Evolutionary conservation across 495 filamentous ascomycete species (phyloP).

Genomic region (Trichoderma virens): DNA sequence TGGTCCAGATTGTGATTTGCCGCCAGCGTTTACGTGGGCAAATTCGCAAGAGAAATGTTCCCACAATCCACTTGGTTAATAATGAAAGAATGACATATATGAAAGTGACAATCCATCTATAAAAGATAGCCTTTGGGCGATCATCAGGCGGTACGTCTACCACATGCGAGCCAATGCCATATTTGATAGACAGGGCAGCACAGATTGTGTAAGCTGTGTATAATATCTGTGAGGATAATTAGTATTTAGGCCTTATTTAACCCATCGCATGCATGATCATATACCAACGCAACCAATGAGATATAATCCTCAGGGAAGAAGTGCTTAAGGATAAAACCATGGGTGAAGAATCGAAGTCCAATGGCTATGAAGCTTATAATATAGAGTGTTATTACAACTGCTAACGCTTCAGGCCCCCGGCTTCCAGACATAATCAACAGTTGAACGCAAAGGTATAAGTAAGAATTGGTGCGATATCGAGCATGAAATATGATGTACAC

Average conservation of each 20-base stretch:
- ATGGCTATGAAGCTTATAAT: neutral
- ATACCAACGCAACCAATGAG: neutral
- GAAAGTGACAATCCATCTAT: neutral
- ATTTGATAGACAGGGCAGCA: neutral
- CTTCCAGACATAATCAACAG: neutral
- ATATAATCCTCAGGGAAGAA: neutral
- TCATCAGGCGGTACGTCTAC: neutral
- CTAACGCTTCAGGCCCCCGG: neutral
- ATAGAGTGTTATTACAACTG: neutral
- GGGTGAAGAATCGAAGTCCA: neutral
- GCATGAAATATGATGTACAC: neutral
- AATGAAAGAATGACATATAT: neutral
- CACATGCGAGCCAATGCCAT: neutral
- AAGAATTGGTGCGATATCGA: neutral
- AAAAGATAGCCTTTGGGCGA: neutral
- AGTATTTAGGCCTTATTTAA: neutral
- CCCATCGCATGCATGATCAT: neutral
- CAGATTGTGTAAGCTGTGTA: neutral
- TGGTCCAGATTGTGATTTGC: neutral
- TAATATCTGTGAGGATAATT: neutral
- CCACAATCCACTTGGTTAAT: neutral
- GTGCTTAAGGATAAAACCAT: neutral
- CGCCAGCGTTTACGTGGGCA: neutral
- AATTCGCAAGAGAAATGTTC: neutral
- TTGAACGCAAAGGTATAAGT: neutral